These are phyloP conservation scores for Suhomyces canberraensis DNA, from an alignment of 805 yeast species.

Conservation along the genomic window DNA sequence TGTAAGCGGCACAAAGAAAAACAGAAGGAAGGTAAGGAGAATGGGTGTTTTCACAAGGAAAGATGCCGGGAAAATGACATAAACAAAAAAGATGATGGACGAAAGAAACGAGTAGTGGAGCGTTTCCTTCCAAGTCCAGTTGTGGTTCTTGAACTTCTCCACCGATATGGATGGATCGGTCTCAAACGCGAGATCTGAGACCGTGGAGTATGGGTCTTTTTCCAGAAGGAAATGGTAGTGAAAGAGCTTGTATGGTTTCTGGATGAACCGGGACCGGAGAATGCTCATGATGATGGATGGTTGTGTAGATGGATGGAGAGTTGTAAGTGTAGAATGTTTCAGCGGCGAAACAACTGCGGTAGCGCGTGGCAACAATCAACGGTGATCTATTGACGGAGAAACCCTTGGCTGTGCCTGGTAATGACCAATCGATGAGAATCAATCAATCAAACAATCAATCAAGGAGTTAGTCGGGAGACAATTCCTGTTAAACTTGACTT, in stretches of 20 bases:
- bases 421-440: no score
- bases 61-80: slow-evolving; percentile 54
- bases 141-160: slow-evolving; percentile 38
- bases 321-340: no score
- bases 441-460: no score
- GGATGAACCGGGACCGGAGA: slow-evolving; percentile 26
- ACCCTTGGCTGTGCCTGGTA: no score
- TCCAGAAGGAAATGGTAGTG: slow-evolving; percentile 53
- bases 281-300: slow-evolving; percentile 8
- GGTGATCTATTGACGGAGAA: no score
- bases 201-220: slow-evolving; percentile 44
- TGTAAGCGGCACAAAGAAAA: slow-evolving; percentile 67
- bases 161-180: slow-evolving; percentile 44
- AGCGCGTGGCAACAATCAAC: no score
- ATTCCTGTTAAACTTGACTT: no score
- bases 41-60: slow-evolving; percentile 40
- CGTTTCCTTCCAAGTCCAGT: slow-evolving; percentile 47
- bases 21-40: slow-evolving; percentile 38
- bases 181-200: slow-evolving; percentile 51
- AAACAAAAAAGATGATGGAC: slow-evolving; percentile 55
- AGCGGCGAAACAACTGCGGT: no score
- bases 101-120: slow-evolving; percentile 49
- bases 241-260: slow-evolving; percentile 42
- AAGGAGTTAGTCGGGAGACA: no score
- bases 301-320: no score